A percentile compares a stretch with the other conserved stretches of the same genome.
Conservation (phyloP, 176 grass and related monocot species). For the Triticum monococcum region DNA sequence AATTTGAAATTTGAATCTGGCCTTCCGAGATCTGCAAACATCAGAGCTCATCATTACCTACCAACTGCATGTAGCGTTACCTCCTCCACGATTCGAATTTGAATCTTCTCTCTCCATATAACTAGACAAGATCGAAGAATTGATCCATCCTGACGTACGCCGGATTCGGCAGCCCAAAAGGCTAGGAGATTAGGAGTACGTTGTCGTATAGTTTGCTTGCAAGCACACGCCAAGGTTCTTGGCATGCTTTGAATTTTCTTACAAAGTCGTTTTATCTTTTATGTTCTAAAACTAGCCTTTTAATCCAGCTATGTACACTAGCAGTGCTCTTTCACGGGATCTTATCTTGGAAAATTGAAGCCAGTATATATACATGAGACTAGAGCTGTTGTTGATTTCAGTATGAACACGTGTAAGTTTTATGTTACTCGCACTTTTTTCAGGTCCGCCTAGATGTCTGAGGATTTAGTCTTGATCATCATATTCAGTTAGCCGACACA, state of each 20-base stretch:
- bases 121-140: no score
- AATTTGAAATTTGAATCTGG: conserved; percentile 6
- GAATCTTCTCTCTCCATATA: no score
- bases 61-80: not conserved
- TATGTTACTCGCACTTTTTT: no score
- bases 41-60: not conserved
- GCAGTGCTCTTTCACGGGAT: not conserved
- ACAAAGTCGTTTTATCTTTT: not conserved
- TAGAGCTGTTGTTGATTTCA: not conserved
- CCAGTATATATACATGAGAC: no score
- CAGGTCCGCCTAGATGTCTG: no score
- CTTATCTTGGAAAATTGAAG: not conserved
- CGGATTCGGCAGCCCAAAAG: no score
- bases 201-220: no score
- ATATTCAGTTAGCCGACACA: not conserved
- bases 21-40: not conserved
- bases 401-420: not conserved
- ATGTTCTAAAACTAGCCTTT: not conserved
- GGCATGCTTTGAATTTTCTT: no score
- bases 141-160: no score
- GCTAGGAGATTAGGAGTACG: not conserved
- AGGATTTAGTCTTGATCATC: no score
- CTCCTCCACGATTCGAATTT: not conserved
- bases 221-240: not conserved
- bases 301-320: not conserved